phyloP scores from a whole-genome alignment of 345 rosid genomes.

The Brassica rapa region DNA sequence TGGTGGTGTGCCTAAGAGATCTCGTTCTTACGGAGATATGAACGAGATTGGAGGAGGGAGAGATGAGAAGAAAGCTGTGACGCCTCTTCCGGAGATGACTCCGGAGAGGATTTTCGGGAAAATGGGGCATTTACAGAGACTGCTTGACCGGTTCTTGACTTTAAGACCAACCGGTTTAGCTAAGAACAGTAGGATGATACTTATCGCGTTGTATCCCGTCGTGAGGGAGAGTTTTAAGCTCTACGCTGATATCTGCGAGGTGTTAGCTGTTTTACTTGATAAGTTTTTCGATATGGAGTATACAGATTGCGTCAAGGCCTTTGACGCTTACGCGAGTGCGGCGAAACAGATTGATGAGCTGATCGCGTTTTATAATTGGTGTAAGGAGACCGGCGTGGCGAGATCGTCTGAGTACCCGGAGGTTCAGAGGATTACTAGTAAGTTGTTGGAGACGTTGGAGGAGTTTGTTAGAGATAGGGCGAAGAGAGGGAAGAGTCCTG shows the following conservation, averaged over 20 bases:
- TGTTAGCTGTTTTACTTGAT: slow-evolving; percentile 78
- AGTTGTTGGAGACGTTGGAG: slow-evolving; percentile 79
- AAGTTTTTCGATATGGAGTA: slow-evolving; percentile 87
- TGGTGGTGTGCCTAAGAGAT: slow-evolving; percentile 43
- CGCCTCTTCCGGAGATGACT: slow-evolving; percentile 76
- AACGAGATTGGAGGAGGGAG: slow-evolving; percentile 47
- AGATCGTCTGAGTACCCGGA: slow-evolving; percentile 92
- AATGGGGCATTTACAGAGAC: slow-evolving; percentile 66
- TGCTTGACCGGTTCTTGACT: slow-evolving; percentile 70
- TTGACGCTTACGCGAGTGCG: slow-evolving; percentile 81
- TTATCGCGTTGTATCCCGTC: slow-evolving; percentile 66
- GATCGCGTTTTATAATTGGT: slow-evolving; percentile 73
- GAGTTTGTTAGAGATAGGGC: slow-evolving; percentile 81
- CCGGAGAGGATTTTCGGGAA: slow-evolving; percentile 75
- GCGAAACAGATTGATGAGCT: slow-evolving; percentile 92
- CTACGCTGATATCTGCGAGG: slow-evolving; percentile 83
- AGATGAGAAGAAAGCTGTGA: slow-evolving; percentile 50
- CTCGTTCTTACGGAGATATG: slow-evolving; percentile 83
- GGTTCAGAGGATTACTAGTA: slow-evolving; percentile 81
- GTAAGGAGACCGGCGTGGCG: slow-evolving; percentile 81
- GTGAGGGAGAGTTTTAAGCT: slow-evolving; percentile 86
- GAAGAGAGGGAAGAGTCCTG: slow-evolving; percentile 69
- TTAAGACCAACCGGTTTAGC: slow-evolving; percentile 82
- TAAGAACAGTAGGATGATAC: slow-evolving; percentile 69
- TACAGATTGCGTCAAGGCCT: slow-evolving; percentile 74